Base-by-base conservation (phyloP, 345 rosid genomes). In the Gossypium arboreum region DNA sequence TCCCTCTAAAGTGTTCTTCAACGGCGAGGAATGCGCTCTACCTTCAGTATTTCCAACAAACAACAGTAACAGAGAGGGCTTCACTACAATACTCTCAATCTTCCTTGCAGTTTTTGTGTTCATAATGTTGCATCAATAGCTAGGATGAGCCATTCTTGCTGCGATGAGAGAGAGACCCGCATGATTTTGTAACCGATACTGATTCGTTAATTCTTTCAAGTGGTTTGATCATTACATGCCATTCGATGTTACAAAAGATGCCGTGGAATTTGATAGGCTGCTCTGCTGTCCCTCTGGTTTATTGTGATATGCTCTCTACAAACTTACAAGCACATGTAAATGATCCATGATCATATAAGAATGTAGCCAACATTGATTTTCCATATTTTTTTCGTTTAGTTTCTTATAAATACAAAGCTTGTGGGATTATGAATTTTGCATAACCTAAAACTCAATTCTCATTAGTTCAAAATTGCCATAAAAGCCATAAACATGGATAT, bases 11-110 rank as follows among this genome's bases (percentile, higher is more conserved):
- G 97, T 95, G 27, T 93, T 85, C 84, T 95, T 95, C 82, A 95
- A 95, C 17, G 99, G 99, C 12, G 98, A 95, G 71, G 97, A 93
- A 61, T 95, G 99, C 44, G 78, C 97, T 0, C 92, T 95, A 68
- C 98, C 99, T 47, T 71, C 84, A 4, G 27, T 83, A 22, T 75
- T 70, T 61, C 99, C 99, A 29, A 74, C 86, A 56, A 75, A 82
- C 66, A 76, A 80, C 76, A 67, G 89, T 59, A 81, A 79, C 34
- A 75, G 79, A 78, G 81, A 71, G 78, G 70, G 58, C 27, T 74
- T 86, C 2, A 72, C 76, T 22, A 16, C 73, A 17, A 7, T 77
- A 60, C 39, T 81, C 34, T 75, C 86, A n/a, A 13, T 80, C 76
- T 56, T 86, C 7, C 20, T 84, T 16, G 81, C 82, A 9, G 44